phyloP scores from a whole-genome alignment of 306 rosid species.

The Prunus mongolica region DNA sequence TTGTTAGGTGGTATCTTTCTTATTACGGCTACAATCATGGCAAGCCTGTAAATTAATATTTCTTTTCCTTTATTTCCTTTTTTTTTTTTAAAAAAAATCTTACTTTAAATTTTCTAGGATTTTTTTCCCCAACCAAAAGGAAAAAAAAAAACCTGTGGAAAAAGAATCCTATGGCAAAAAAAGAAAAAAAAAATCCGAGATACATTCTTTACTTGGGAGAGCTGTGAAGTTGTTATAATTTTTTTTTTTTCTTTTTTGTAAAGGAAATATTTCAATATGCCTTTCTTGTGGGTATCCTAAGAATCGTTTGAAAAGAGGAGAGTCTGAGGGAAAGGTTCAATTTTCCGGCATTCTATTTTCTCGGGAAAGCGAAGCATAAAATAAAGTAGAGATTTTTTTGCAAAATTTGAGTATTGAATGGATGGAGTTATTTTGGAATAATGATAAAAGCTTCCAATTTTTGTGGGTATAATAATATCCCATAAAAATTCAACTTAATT shows the following conservation, averaged over 20 bases:
- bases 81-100: neutral
- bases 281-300: neutral
- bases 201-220: conserved; percentile 39
- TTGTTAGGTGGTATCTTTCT: conserved; percentile 82
- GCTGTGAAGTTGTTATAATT: conserved; percentile 20
- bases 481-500: neutral
- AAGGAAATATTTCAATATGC: conserved; percentile 17
- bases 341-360: neutral
- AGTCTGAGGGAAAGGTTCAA: neutral
- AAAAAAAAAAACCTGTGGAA: conserved; percentile 4
- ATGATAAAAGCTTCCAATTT: neutral
- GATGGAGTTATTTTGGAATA: neutral
- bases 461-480: neutral
- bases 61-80: neutral
- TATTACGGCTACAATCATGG: conserved; percentile 74
- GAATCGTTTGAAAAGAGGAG: neutral
- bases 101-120: conserved; percentile 18
- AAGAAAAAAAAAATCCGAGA: conserved; percentile 1
- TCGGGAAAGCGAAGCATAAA: neutral
- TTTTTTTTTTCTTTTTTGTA: conserved; percentile 29
- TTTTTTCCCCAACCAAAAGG: conserved; percentile 8
- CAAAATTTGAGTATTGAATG: too few relatives aligned
- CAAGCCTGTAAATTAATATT: conserved; percentile 47
- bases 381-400: neutral
- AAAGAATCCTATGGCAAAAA: conserved; percentile 16